Base-by-base conservation (phyloP, 345 rosid genomes). In the Eucalyptus erythrocorys region DNA sequence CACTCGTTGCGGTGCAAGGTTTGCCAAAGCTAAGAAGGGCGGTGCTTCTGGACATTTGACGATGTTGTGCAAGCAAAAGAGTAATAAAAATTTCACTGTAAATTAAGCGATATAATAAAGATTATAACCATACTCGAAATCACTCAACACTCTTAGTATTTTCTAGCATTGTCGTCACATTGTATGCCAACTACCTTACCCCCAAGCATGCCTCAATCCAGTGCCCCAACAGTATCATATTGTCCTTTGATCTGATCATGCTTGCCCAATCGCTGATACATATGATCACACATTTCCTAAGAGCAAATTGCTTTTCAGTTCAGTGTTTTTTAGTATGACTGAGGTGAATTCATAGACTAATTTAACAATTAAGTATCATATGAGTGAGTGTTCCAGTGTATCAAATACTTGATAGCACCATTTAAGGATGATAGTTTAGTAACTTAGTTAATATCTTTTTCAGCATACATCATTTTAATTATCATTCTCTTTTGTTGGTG, bases 81-180 rank as follows among this genome's bases (percentile, higher is more conserved):
- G 5, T 0, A 55, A 9, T 55, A 55, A 22, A 55, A 55, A 8
- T 55, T 55, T 9, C 12, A 1, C 5, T 55, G 0, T 9, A 55
- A 55, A 55, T 55, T 24, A 55, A 55, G 1, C 0, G 1, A 55
- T 55, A 9, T 0, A 8, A 21, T 24, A 55, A 55, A 55, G 2
- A 55, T 55, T 22, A 55, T 55, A 53, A 55, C 0, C 1, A 21
- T 5, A 55, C 2, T 55, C 12, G 0, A 9, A 53, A 53, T 53
- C 11, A 19, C 11, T 19, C 27, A 22, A 22, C 5, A 0, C 27
- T 55, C 59, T 55, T 5, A 55, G 0, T 55, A 24, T 55, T 55
- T 55, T 2, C 0, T 55, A 22, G 59, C 27, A 22, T 55, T 55
- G 12, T 55, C 6, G 1, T 21, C 11, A 2, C 27, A 9, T 55